These are phyloP conservation scores for Coemansia reversa DNA, from an alignment of 192 early-diverging fungal genomes.

Conservation along the genomic window DNA sequence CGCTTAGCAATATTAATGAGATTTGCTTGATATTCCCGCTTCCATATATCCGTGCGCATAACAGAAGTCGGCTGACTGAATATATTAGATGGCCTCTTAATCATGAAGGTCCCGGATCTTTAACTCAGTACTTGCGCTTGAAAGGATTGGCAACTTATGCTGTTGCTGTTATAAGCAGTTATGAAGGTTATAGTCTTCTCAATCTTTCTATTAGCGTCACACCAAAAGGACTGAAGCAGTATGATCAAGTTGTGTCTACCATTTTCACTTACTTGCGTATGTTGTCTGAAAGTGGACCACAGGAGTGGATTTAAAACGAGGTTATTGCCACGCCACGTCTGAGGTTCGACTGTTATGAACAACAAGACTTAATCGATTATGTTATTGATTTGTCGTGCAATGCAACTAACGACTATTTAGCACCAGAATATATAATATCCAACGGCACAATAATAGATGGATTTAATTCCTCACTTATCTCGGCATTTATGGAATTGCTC, in stretches of 20 bases:
- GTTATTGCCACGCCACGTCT: neutral
- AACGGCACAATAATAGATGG: neutral
- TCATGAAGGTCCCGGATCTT: constrained; percentile 78
- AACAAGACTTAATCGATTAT: neutral
- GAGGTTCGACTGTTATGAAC: neutral
- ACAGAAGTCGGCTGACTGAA: constrained; percentile 30
- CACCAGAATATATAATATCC: neutral
- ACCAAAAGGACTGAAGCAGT: constrained; percentile 21
- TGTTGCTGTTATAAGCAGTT: neutral
- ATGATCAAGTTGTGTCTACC: constrained; percentile 22
- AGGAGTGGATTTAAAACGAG: neutral
- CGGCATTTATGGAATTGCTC: neutral
- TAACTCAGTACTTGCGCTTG: constrained; percentile 76
- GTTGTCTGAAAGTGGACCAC: constrained; percentile 18
- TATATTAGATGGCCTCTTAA: constrained; percentile 64
- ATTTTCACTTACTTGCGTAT: constrained; percentile 34
- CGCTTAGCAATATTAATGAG: constrained; percentile 68
- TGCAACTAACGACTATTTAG: neutral
- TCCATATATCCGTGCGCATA: constrained; percentile 63
- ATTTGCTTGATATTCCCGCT: constrained; percentile 77
- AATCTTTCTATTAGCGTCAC: constrained; percentile 13
- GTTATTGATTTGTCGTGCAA: neutral
- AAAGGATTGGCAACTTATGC: constrained; percentile 76
- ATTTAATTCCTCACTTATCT: neutral
- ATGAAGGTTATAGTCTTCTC: constrained; percentile 13